Percentiles rank a stretch among this genome's conserved stretches.
Evolutionary conservation across 75 land plant genomes (phyloP).

Genomic region (Selaginella moellendorffii): DNA sequence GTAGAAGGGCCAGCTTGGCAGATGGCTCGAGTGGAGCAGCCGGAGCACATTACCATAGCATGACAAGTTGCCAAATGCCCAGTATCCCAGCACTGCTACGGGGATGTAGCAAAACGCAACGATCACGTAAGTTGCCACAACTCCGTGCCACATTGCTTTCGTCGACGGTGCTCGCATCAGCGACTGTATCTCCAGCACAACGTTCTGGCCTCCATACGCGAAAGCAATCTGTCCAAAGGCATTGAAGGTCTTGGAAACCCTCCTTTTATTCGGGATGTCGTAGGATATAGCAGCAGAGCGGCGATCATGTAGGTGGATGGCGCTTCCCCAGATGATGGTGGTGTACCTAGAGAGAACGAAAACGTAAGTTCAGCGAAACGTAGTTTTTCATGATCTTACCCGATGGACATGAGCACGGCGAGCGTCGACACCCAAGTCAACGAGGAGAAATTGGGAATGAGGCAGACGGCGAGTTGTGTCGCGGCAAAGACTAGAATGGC

Average conservation of each 20-base stretch:
- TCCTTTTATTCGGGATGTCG: background rate
- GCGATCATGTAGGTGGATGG: background rate
- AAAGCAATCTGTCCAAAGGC: constrained; percentile 5
- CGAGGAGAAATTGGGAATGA: background rate
- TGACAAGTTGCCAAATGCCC: background rate
- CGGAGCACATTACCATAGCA: background rate
- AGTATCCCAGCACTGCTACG: background rate
- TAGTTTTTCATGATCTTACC: constrained; percentile 1
- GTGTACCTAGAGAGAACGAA: background rate
- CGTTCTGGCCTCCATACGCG: constrained; percentile 8
- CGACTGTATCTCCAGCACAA: constrained; percentile 2
- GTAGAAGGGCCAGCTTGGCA: background rate
- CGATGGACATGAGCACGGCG: background rate
- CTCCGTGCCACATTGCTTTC: constrained; percentile 9
- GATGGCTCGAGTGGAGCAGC: background rate
- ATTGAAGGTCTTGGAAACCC: background rate
- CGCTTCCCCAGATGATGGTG: background rate
- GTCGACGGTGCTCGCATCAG: background rate
- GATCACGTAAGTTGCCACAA: background rate
- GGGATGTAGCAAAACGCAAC: constrained; percentile 4
- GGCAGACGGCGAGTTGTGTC: background rate
- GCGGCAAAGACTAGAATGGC: background rate
- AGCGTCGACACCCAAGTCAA: background rate
- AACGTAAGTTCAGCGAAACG: background rate
- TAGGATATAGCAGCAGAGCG: background rate